These are phyloP conservation scores for Monilinia fructicola DNA, from an alignment of 2,329 filamentous ascomycete species.

Conservation along the genomic window DNA sequence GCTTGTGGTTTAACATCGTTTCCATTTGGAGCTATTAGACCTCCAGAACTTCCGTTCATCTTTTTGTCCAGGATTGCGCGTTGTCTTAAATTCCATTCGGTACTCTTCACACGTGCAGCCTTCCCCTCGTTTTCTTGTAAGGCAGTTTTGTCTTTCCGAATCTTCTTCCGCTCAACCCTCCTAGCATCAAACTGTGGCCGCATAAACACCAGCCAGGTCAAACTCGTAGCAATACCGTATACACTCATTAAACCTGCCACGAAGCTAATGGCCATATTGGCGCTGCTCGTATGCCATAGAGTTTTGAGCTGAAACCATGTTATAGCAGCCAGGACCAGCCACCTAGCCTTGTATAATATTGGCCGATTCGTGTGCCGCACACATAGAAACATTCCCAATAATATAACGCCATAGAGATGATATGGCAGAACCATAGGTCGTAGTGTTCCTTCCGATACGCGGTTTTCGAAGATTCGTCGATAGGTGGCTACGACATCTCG, in stretches of 20 bases:
- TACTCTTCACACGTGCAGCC: not conserved
- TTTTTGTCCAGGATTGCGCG: slow-evolving; percentile 27
- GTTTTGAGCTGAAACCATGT: slow-evolving; percentile 48
- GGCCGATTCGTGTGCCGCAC: slow-evolving; percentile 53
- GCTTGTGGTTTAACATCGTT: not conserved
- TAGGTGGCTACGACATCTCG: slow-evolving; percentile 40
- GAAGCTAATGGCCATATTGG: slow-evolving; percentile 53
- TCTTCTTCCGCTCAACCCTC: slow-evolving; percentile 43
- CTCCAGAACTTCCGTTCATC: not conserved
- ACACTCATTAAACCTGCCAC: slow-evolving; percentile 49
- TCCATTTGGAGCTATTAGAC: not conserved
- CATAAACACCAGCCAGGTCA: slow-evolving; percentile 54
- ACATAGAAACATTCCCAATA: slow-evolving; percentile 55
- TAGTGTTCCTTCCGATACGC: slow-evolving; percentile 43
- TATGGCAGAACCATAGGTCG: slow-evolving; percentile 55
- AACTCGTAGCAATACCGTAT: slow-evolving; percentile 53
- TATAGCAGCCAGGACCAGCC: slow-evolving; percentile 50
- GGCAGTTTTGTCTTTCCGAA: not conserved
- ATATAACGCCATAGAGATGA: slow-evolving; percentile 48
- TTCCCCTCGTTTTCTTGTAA: not conserved
- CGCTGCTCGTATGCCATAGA: slow-evolving; percentile 48
- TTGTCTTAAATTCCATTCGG: slow-evolving; percentile 3
- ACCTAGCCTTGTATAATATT: slow-evolving; percentile 52
- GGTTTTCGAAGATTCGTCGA: slow-evolving; percentile 43
- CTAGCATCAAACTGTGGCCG: slow-evolving; percentile 57